A percentile compares a stretch with the other conserved stretches of the same genome.
These are phyloP conservation scores for Trypethelium eluteriae DNA, from an alignment of 495 filamentous ascomycete species.

Conservation along the genomic window DNA sequence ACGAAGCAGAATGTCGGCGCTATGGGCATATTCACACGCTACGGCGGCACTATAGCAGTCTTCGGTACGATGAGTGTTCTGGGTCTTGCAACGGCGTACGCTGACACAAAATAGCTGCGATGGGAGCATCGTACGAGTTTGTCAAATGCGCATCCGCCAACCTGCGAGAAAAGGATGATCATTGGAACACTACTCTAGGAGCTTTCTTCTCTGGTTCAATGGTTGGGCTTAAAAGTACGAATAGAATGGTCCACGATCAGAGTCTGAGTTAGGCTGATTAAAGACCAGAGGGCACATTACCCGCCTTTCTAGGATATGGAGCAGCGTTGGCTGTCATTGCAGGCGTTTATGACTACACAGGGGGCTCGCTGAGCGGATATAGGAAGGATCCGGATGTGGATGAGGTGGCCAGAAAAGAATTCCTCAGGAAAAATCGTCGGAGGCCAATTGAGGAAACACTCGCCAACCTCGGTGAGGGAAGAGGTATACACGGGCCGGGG, in stretches of 20 bases:
- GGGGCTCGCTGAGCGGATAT: conserved; percentile 56
- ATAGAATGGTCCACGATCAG: background rate
- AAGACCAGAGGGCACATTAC: conserved; percentile 59
- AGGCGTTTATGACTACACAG: conserved; percentile 68
- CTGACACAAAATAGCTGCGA: conserved; percentile 53
- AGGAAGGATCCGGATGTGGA: conserved; percentile 54
- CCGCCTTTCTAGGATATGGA: conserved; percentile 73
- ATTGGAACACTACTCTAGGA: conserved; percentile 59
- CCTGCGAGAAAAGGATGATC: conserved; percentile 66
- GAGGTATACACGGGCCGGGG: conserved; percentile 80
- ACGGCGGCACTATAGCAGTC: conserved; percentile 55
- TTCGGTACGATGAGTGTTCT: conserved; percentile 48
- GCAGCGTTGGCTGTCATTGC: conserved; percentile 55
- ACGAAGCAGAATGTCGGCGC: conserved; percentile 68
- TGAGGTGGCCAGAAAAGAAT: conserved; percentile 72
- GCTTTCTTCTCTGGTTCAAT: conserved; percentile 66
- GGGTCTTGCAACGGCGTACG: background rate
- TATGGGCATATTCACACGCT: conserved; percentile 66
- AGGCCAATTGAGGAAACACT: conserved; percentile 76
- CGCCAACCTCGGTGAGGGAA: conserved; percentile 75
- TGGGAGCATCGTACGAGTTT: conserved; percentile 75
- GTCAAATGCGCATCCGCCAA: conserved; percentile 64
- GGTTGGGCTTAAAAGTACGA: conserved; percentile 56
- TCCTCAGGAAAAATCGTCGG: conserved; percentile 63
- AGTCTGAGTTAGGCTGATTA: background rate